Conservation (phyloP, 495 filamentous ascomycete species). For the Neurospora pannonica region DNA sequence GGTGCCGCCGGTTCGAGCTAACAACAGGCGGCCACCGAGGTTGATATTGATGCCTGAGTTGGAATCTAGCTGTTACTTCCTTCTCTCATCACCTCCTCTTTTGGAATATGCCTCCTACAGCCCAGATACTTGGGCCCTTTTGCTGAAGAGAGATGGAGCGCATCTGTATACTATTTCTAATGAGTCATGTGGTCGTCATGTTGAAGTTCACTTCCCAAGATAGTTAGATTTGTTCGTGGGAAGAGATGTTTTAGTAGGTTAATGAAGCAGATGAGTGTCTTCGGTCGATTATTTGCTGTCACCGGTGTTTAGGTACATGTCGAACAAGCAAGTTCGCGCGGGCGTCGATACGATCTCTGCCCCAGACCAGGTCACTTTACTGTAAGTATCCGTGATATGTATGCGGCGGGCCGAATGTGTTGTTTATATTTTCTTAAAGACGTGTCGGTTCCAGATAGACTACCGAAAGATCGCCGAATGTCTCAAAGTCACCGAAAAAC, state of each 20-base stretch:
- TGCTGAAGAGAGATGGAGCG: background rate
- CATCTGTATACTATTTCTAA: background rate
- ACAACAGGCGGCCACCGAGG: background rate
- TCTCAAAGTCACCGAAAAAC: background rate
- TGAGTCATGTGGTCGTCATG: background rate
- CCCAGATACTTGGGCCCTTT: background rate
- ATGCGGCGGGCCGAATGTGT: background rate
- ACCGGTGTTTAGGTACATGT: background rate
- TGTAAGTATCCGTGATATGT: background rate
- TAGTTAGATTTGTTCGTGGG: background rate
- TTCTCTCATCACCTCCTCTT: background rate
- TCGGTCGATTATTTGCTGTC: background rate
- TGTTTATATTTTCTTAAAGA: background rate
- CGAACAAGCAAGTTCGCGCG: background rate
- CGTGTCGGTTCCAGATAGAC: background rate
- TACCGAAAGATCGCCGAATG: background rate
- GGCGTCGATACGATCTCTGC: background rate
- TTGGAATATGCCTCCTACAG: background rate
- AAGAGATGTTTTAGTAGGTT: background rate
- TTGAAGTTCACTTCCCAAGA: background rate
- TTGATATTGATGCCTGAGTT: background rate
- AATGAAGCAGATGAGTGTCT: background rate
- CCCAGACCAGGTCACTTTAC: background rate
- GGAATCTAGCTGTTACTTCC: background rate
- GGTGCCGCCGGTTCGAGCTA: background rate